A percentile compares a stretch with the other conserved stretches of the same genome.
phyloP scores from a whole-genome alignment of 2,329 filamentous ascomycete genomes.

The Coniochaeta prunicola region DNA sequence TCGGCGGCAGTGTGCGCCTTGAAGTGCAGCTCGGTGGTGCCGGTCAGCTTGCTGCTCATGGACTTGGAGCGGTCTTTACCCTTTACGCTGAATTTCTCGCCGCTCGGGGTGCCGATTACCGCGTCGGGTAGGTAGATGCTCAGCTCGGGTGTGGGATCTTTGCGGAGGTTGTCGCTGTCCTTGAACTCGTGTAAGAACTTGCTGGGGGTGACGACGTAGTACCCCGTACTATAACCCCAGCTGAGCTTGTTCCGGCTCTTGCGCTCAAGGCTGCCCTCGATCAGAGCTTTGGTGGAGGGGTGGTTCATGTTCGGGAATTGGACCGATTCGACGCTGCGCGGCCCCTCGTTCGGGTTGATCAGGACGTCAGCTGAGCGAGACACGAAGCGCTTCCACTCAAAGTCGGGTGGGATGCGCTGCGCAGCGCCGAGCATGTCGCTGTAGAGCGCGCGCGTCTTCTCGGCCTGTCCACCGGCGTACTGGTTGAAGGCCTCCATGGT shows the following conservation, averaged over 20 bases:
- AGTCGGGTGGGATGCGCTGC: conserved; percentile 73
- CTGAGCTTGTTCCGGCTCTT: conserved; percentile 81
- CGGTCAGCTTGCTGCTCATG: conserved; percentile 72
- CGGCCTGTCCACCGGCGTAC: conserved; percentile 70
- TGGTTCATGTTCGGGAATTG: conserved; percentile 88
- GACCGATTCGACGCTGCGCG: conserved; percentile 67
- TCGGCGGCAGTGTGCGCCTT: conserved; percentile 77
- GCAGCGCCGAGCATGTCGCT: conserved; percentile 71
- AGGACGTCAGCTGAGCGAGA: conserved; percentile 64
- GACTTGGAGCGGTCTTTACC: conserved; percentile 85
- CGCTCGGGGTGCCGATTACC: conserved; percentile 61
- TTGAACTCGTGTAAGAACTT: conserved; percentile 96
- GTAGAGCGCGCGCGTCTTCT: conserved; percentile 75
- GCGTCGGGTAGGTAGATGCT: conserved; percentile 92
- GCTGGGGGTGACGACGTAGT: conserved; percentile 84
- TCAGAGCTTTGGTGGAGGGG: conserved; percentile 67
- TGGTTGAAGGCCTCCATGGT: conserved; percentile 78
- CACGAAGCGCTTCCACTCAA: conserved; percentile 87
- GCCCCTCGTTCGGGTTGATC: conserved; percentile 68
- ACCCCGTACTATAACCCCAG: conserved; percentile 69
- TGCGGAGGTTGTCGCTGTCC: conserved; percentile 66
- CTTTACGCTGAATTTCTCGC: conserved; percentile 87
- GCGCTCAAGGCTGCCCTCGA: conserved; percentile 83
- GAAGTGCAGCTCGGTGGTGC: conserved; percentile 74
- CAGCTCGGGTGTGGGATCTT: conserved; percentile 76